A percentile compares a stretch with the other conserved stretches of the same genome.
These are phyloP conservation scores for Striga hermonthica DNA, from an alignment of 305 asterid genomes.

Conservation along the genomic window DNA sequence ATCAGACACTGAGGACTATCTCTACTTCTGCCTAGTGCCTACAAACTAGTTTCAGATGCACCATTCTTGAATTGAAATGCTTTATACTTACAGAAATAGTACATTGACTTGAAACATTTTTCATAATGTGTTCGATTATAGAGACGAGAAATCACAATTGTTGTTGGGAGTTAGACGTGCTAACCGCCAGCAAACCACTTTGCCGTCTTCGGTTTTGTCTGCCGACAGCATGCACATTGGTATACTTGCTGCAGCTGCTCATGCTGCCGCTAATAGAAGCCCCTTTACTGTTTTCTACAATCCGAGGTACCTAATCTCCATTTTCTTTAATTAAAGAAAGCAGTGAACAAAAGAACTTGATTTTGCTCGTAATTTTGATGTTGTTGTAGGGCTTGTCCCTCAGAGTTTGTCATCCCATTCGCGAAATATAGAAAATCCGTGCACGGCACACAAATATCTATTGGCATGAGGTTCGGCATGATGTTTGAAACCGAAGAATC, in stretches of 20 bases:
- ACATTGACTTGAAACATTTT: neutral
- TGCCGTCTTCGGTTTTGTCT: constrained; percentile 86
- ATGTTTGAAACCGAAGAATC: constrained; percentile 98
- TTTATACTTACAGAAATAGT: too few relatives aligned
- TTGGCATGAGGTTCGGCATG: constrained; percentile 91
- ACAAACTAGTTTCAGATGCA: too few relatives aligned
- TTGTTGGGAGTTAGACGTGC: constrained; percentile 90
- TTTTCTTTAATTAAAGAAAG: neutral
- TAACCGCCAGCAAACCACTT: constrained; percentile 73
- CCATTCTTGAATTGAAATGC: too few relatives aligned
- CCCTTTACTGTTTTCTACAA: constrained; percentile 79
- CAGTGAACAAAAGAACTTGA: neutral
- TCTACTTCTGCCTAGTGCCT: too few relatives aligned
- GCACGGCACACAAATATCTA: constrained; percentile 66
- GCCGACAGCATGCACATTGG: constrained; percentile 98
- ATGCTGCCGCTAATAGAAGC: constrained; percentile 82
- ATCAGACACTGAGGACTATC: neutral
- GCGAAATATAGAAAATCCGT: constrained; percentile 67
- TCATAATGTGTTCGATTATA: constrained; percentile 13
- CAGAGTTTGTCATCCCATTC: constrained; percentile 79
- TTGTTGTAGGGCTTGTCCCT: constrained; percentile 77
- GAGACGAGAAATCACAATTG: constrained; percentile 79
- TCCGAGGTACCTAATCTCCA: constrained; percentile 55
- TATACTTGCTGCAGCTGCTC: constrained; percentile 95
- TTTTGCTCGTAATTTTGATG: constrained; percentile 9